phyloP scores from a whole-genome alignment of 805 yeast genomes.

The Yamadazyma endophytica region DNA sequence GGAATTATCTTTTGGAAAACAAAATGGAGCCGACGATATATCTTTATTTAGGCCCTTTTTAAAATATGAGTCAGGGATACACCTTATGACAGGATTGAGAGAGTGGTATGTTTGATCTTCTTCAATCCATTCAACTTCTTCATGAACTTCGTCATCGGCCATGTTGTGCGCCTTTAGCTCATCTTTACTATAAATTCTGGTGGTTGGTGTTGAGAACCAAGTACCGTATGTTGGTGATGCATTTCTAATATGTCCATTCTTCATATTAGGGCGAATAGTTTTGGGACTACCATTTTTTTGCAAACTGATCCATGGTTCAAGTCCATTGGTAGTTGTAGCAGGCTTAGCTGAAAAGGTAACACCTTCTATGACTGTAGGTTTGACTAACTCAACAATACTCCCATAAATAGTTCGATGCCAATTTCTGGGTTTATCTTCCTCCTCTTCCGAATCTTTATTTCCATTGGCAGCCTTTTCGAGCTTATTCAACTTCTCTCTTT shows the following conservation, averaged over 20 bases:
- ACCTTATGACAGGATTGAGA: slow-evolving; percentile 75
- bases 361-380: slow-evolving; percentile 61
- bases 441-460: slow-evolving; percentile 9
- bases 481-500: slow-evolving; percentile 7
- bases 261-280: slow-evolving; percentile 71
- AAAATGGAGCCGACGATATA: slow-evolving; percentile 69
- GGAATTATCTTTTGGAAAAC: slow-evolving; percentile 68
- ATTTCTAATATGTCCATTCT: slow-evolving; percentile 65
- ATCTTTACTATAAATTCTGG: slow-evolving; percentile 52
- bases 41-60: slow-evolving; percentile 60
- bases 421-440: slow-evolving; percentile 38
- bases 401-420: slow-evolving; percentile 74
- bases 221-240: slow-evolving; percentile 71
- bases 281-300: slow-evolving; percentile 76
- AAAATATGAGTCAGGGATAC: slow-evolving; percentile 74
- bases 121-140: slow-evolving; percentile 51
- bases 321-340: slow-evolving; percentile 63
- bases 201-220: slow-evolving; percentile 68
- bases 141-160: slow-evolving; percentile 54
- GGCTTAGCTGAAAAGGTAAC: slow-evolving; percentile 66
- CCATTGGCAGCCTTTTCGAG: slow-evolving; percentile 6
- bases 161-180: slow-evolving; percentile 71
- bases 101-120: slow-evolving; percentile 73
- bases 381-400: slow-evolving; percentile 52
- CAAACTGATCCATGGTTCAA: slow-evolving; percentile 78